Evolutionary conservation across 192 early-diverging fungal species (phyloP).

Genomic region (Linderina pennispora): DNA sequence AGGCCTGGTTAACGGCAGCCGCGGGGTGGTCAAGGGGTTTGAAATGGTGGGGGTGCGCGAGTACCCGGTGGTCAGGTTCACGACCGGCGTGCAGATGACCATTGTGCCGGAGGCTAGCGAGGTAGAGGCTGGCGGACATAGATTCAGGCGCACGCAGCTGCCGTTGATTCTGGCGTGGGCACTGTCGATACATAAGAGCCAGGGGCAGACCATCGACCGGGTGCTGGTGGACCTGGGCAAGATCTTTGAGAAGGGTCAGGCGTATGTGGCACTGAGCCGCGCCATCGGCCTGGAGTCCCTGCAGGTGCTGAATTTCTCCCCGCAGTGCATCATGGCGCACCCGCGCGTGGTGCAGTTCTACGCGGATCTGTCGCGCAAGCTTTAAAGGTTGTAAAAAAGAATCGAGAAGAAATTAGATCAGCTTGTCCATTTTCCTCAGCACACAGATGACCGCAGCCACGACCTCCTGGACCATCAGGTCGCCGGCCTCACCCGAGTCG

Average conservation of each 20-base stretch:
- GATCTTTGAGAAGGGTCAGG: slow-evolving; percentile 80
- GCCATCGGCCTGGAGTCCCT: slow-evolving; percentile 64
- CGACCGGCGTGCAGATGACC: slow-evolving; percentile 41
- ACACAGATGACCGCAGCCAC: slow-evolving; percentile 78
- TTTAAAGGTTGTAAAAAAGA: background rate
- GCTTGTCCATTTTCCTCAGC: slow-evolving; percentile 83
- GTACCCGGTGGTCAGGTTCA: slow-evolving; percentile 43
- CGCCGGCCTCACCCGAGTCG: slow-evolving; percentile 48
- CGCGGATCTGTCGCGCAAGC: slow-evolving; percentile 31
- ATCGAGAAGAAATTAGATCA: slow-evolving; percentile 44
- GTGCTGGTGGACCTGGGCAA: slow-evolving; percentile 67
- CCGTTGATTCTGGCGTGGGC: slow-evolving; percentile 84
- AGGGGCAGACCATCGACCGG: slow-evolving; percentile 79
- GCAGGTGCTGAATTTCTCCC: slow-evolving; percentile 65
- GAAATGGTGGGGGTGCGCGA: slow-evolving; percentile 17
- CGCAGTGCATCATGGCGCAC: slow-evolving; percentile 64
- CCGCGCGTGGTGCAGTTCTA: slow-evolving; percentile 67
- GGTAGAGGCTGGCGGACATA: slow-evolving; percentile 44
- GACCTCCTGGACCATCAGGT: slow-evolving; percentile 58
- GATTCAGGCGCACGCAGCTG: slow-evolving; percentile 48
- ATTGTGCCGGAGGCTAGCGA: slow-evolving; percentile 51
- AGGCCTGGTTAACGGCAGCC: slow-evolving; percentile 73
- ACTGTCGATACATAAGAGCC: slow-evolving; percentile 81
- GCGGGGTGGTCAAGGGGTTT: slow-evolving; percentile 54
- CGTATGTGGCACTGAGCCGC: slow-evolving; percentile 79